Evolutionary conservation across 2,329 filamentous ascomycete species (phyloP), one percentile per base, ranked within the genome.

Genomic region (Metarhizium humberi): DNA sequence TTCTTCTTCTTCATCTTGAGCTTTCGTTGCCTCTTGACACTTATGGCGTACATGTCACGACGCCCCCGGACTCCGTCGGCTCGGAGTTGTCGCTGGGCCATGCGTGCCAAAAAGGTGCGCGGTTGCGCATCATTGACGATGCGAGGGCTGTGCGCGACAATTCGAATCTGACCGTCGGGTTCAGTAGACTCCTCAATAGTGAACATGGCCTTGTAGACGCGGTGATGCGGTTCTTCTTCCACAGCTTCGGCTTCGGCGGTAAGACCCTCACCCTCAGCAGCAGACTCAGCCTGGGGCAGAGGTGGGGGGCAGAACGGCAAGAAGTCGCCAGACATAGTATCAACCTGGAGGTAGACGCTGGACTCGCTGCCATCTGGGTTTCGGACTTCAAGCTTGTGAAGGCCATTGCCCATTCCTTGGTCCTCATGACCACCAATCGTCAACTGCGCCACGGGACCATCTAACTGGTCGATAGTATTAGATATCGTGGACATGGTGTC

Each of bases 1-100:
- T 99, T 99, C 82, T 97, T 92, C 84, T 97, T 99, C 88, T 99
- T 99, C 92, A 99, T 99, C 84, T 91, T 96, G 67, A 96, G 76
- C 77, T 94, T 95, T 68, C 91, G 80, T 74, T 95, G 90, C 71
- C 94, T 82, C 79, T 87, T 91, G 63, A 96, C 92, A 68, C 90
- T 95, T 69, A 99, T 90, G 60, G 90, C 82, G 58, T 86, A 75
- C 86, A 96, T 92, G 63, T 75, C 72, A 56, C 70, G 71, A 61
- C 74, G 74, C 54, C 73, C 73, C 59, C 77, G 74, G 52, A 75
- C 73, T 55, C 82, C 78, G 59, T 84, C 78, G 57, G 80, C 82
- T 58, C 74, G 77, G 63, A 83, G 69, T 71, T 86, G 81, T 59
- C 86, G 81, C 65, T 78, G 73, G 52, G 82, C 80, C 76, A 89